A percentile compares a stretch with the other conserved stretches of the same genome.
phyloP scores from a whole-genome alignment of 2,329 filamentous ascomycete genomes.

The Pseudohalonectria lignicola region DNA sequence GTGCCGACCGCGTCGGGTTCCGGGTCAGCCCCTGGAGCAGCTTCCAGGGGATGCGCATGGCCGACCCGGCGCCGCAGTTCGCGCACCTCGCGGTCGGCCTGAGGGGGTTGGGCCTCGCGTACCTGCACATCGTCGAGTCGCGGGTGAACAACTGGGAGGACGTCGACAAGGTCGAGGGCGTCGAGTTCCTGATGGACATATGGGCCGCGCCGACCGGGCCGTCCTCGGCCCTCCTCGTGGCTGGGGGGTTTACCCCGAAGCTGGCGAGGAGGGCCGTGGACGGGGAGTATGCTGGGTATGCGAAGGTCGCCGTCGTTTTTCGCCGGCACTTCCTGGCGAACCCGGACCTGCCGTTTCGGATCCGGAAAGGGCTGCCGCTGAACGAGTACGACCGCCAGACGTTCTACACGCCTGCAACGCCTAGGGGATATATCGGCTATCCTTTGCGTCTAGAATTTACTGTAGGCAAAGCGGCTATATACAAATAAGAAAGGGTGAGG shows the following conservation, averaged over 20 bases:
- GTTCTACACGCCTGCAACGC: constrained; percentile 24
- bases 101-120: constrained; percentile 35
- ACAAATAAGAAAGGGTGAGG: too few species aligned
- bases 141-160: constrained; percentile 28
- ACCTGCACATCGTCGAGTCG: constrained; percentile 45
- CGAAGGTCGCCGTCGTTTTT: constrained; percentile 22
- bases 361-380: constrained; percentile 23
- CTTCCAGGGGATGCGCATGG: constrained; percentile 49
- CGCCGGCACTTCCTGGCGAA: constrained; percentile 30
- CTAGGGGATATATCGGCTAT: constrained; percentile 26
- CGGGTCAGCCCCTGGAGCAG: constrained; percentile 41
- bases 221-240: constrained; percentile 16
- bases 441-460: constrained; percentile 21
- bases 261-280: constrained; percentile 15
- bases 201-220: constrained; percentile 22
- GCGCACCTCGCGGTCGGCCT: constrained; percentile 36
- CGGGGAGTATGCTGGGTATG: constrained; percentile 11
- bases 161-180: constrained; percentile 19
- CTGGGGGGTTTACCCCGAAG: constrained; percentile 14
- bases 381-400: constrained; percentile 21
- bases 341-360: constrained; percentile 29
- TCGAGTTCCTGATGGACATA: constrained; percentile 22
- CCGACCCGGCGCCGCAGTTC: constrained; percentile 46
- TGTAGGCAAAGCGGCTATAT: too few species aligned
- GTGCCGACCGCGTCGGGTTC: constrained; percentile 36